These are phyloP conservation scores for Mollisia scopiformis DNA, from an alignment of 2,329 filamentous ascomycete species.

Conservation along the genomic window DNA sequence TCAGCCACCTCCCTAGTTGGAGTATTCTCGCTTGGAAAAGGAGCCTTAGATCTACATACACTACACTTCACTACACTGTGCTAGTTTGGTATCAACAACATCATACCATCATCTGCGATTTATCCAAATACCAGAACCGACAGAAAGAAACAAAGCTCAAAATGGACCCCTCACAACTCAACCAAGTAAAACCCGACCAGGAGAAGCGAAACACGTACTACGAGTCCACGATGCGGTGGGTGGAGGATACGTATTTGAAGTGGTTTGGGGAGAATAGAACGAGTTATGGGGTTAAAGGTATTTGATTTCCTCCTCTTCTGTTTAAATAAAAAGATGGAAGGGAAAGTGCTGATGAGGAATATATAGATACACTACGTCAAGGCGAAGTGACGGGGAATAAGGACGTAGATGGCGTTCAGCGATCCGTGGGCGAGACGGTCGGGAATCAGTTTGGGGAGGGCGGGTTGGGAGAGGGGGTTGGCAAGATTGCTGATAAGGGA, in stretches of 20 bases:
- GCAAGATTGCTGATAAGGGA: slow-evolving; percentile 28
- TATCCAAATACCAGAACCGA: background rate
- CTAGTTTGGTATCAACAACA: background rate
- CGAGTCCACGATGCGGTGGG: slow-evolving; percentile 29
- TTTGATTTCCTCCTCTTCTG: background rate
- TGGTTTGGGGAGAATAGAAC: slow-evolving; percentile 35
- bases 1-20: background rate
- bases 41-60: background rate
- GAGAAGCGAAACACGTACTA: slow-evolving; percentile 26
- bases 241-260: slow-evolving; percentile 35
- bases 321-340: background rate
- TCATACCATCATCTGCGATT: background rate
- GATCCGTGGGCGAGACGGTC: slow-evolving; percentile 23
- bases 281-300: slow-evolving; percentile 34
- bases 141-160: background rate
- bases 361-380: slow-evolving; percentile 29
- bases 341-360: background rate
- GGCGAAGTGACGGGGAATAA: slow-evolving; percentile 32
- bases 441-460: slow-evolving; percentile 25
- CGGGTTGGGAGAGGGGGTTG: slow-evolving; percentile 23
- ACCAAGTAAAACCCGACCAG: slow-evolving; percentile 1
- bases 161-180: slow-evolving; percentile 10
- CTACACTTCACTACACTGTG: background rate
- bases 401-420: slow-evolving; percentile 31
- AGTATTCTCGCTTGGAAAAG: background rate